These are phyloP conservation scores for Aspergillus kassunensis DNA, from an alignment of 495 filamentous ascomycete species.

Conservation along the genomic window DNA sequence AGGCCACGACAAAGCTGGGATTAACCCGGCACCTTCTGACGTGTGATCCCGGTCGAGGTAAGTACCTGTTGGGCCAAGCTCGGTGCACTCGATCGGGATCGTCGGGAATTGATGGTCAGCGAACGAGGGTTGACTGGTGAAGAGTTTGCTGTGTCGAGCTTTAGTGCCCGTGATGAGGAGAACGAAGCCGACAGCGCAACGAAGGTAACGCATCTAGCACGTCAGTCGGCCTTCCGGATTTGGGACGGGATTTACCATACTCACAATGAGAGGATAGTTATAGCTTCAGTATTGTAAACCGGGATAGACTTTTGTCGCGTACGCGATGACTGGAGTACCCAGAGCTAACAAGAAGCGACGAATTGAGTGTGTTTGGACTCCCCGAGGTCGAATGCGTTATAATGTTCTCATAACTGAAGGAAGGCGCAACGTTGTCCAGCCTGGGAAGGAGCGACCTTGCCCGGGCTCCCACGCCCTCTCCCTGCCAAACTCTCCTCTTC, in stretches of 20 bases:
- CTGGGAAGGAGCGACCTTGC: not conserved
- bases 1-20: constrained; percentile 43
- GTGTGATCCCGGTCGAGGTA: constrained; percentile 37
- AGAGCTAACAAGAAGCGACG: not conserved
- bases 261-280: not conserved
- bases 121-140: constrained; percentile 44
- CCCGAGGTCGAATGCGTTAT: not conserved
- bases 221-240: not conserved
- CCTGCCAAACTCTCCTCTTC: too few species aligned
- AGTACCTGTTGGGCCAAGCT: constrained; percentile 40
- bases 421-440: not conserved
- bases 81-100: constrained; percentile 41
- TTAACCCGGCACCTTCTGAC: constrained; percentile 35
- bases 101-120: constrained; percentile 33
- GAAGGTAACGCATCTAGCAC: constrained; percentile 27
- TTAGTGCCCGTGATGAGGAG: constrained; percentile 30
- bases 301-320: not conserved
- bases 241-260: not conserved
- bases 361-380: not conserved
- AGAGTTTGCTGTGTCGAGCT: constrained; percentile 44
- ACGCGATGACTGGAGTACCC: not conserved
- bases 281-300: not conserved
- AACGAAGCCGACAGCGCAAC: constrained; percentile 34
- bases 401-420: too few species aligned
- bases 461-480: too few species aligned